These are phyloP conservation scores for Pascua sp. DNA, from an alignment of 1,284 basidiomycete genomes.

Conservation along the genomic window DNA sequence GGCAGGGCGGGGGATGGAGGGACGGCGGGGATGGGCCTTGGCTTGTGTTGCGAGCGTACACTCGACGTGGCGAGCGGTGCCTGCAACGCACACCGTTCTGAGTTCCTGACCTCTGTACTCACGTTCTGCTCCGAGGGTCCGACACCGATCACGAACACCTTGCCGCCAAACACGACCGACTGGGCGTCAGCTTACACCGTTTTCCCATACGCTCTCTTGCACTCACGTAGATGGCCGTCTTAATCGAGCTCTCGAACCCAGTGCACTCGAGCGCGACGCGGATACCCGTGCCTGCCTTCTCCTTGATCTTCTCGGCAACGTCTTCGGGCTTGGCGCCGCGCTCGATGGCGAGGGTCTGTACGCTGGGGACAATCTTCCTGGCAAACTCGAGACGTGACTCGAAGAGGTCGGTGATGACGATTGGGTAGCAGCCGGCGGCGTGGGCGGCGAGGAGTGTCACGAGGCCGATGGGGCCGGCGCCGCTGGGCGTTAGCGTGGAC, in stretches of 20 bases:
- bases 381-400: slow-evolving; percentile 55
- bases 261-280: slow-evolving; percentile 55
- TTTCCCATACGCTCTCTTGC: no score
- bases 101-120: background rate
- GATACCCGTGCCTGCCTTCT: slow-evolving; percentile 36
- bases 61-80: no score
- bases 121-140: slow-evolving; percentile 51
- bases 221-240: slow-evolving; percentile 69
- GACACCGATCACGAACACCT: slow-evolving; percentile 57
- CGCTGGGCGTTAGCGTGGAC: slow-evolving; percentile 26
- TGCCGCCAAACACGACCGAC: slow-evolving; percentile 52
- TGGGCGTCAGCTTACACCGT: slow-evolving; percentile 17
- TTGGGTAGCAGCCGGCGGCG: slow-evolving; percentile 56
- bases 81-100: background rate
- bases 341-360: slow-evolving; percentile 49
- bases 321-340: slow-evolving; percentile 37
- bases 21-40: no score
- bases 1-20: no score
- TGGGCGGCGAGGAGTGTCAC: slow-evolving; percentile 54
- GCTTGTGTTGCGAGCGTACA: no score
- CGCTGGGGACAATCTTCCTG: slow-evolving; percentile 52
- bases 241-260: slow-evolving; percentile 81
- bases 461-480: slow-evolving; percentile 56
- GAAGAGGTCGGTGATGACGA: slow-evolving; percentile 56
- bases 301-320: slow-evolving; percentile 41